Conservation (phyloP, 129 eudicot genomes). For the Arctium minus region DNA sequence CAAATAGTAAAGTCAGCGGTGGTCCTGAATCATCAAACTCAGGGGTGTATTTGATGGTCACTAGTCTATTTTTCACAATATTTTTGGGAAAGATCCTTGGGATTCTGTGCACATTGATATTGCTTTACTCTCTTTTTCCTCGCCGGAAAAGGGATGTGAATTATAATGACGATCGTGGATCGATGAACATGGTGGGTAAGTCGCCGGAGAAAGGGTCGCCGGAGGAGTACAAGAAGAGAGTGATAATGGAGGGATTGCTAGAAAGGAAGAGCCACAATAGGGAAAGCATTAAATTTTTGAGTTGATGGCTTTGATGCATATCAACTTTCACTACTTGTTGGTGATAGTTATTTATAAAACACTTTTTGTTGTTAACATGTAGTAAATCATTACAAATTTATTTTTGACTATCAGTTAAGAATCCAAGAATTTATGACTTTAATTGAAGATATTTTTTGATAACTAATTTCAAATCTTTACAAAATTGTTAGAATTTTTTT, state of each 20-base stretch:
- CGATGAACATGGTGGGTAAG: not conserved
- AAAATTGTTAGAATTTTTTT: too few species aligned
- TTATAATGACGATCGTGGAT: not conserved
- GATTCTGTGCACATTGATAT: slow-evolving; percentile 30
- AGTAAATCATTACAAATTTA: not conserved
- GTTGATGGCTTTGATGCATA: slow-evolving; percentile 8
- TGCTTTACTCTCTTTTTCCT: slow-evolving; percentile 24
- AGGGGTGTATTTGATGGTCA: slow-evolving; percentile 22
- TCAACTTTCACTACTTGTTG: slow-evolving; percentile 15
- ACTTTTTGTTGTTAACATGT: not conserved
- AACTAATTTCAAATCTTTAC: not conserved
- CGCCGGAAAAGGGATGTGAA: slow-evolving; percentile 16
- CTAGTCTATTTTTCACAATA: slow-evolving; percentile 30
- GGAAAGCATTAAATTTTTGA: slow-evolving; percentile 11
- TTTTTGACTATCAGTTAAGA: not conserved
- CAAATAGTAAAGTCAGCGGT: slow-evolving; percentile 10
- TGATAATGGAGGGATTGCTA: slow-evolving; percentile 40
- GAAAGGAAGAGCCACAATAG: slow-evolving; percentile 37
- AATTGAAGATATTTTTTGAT: too few species aligned
- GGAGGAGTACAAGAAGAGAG: slow-evolving; percentile 36
- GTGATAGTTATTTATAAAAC: not conserved
- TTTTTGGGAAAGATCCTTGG: slow-evolving; percentile 38
- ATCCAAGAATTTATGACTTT: not conserved
- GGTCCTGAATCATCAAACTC: slow-evolving; percentile 12
- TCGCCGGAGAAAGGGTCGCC: slow-evolving; percentile 32